Conservation (phyloP, 1,284 basidiomycete species). For the Sphaerobolus stellatus region DNA sequence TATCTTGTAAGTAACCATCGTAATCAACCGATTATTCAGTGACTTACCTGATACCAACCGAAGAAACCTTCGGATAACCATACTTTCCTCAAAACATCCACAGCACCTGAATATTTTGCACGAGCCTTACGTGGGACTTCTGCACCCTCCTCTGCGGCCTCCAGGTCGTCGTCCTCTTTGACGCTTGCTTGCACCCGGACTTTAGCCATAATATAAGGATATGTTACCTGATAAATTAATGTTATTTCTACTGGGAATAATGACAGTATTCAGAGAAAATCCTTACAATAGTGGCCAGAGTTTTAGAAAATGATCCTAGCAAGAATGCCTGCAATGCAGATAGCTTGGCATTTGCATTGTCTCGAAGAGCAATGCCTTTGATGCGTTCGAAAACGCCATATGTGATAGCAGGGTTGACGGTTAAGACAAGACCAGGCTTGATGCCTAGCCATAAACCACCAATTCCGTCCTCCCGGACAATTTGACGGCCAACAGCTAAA, state of each 20-base stretch:
- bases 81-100: conserved; percentile 75
- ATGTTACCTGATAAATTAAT: conserved; percentile 69
- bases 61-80: conserved; percentile 72
- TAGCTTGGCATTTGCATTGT: conserved; percentile 57
- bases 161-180: conserved; percentile 45
- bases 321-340: conserved; percentile 81
- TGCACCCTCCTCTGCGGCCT: conserved; percentile 43
- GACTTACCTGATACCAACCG: conserved; percentile 96
- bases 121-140: conserved; percentile 31
- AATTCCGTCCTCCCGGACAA: conserved; percentile 89
- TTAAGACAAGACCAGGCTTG: conserved; percentile 89
- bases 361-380: conserved; percentile 67
- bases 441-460: conserved; percentile 94
- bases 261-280: conserved; percentile 11
- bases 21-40: conserved; percentile 18
- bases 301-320: conserved; percentile 93
- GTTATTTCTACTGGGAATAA: neutral
- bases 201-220: conserved; percentile 96
- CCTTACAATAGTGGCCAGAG: conserved; percentile 90
- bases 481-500: conserved; percentile 79
- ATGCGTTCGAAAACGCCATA: conserved; percentile 95
- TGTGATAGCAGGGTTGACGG: conserved; percentile 97
- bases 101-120: conserved; percentile 70
- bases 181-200: conserved; percentile 87
- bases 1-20: neutral